Evolutionary conservation across 345 rosid species (phyloP).

Genomic region (Acer yangbiense): DNA sequence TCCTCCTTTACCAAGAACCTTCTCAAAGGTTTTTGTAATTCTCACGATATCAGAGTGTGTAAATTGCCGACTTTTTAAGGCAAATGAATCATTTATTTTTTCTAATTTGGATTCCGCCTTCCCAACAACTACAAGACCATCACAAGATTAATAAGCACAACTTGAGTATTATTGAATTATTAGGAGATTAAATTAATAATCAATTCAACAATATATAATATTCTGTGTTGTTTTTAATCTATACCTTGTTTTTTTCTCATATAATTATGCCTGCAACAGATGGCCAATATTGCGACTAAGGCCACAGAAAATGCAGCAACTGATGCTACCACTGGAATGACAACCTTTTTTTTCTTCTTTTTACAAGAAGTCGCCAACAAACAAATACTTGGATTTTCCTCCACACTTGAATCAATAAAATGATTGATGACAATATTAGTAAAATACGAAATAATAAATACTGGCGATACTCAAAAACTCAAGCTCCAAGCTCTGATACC

Average conservation of each 20-base stretch:
- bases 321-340: constrained; percentile 39
- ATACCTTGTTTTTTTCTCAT: constrained; percentile 27
- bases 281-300: constrained; percentile 13
- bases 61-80: constrained; percentile 25
- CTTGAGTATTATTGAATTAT: too few relatives aligned
- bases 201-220: too few relatives aligned
- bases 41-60: constrained; percentile 19
- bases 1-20: constrained; percentile 34
- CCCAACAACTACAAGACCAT: not conserved
- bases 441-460: too few relatives aligned
- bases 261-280: too few relatives aligned
- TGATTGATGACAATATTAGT: too few relatives aligned
- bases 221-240: too few relatives aligned
- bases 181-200: too few relatives aligned
- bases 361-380: constrained; percentile 35
- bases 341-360: constrained; percentile 26
- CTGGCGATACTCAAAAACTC: too few relatives aligned
- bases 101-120: not conserved
- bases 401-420: constrained; percentile 30
- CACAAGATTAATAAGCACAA: too few relatives aligned
- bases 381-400: constrained; percentile 44
- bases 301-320: constrained; percentile 29
- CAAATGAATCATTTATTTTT: constrained; percentile 4
- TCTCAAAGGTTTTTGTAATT: constrained; percentile 29
- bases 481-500: too few relatives aligned